Evolutionary conservation across 176 grass and related monocot genomes (phyloP), one percentile per base, ranked within the genome.

Genomic region (Poa annua): DNA sequence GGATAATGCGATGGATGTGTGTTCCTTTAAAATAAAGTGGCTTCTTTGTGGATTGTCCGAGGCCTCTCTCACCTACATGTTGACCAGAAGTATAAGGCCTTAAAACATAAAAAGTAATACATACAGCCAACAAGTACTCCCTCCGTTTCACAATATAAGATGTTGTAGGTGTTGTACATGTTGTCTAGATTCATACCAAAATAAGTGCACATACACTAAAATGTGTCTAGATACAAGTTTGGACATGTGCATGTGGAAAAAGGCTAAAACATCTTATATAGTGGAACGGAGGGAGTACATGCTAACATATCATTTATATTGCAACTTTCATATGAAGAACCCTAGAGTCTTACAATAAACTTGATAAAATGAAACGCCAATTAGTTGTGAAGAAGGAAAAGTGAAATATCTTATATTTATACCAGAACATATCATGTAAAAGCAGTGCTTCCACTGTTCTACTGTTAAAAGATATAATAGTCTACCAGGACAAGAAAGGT

Each of bases 11-110:
- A 82, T 94, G 89, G 41, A 94, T 53, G 14, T 62, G 34, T 59
- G 92, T 91, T 80, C 89, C 87, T 79, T 91, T 94, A 81, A 76
- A 91, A 87, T 89, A 66, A 54, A 94, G 83, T 77, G 92, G 68
- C 29, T 85, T 88, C 68, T 82, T 36, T 32, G 92, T 94, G 74
- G 89, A 87, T 80, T 71, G 22, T 68, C 92, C 89, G 9, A 89
- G 83, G 38, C 92, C 89, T 79, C 20, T 85, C 80, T 91, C 87
- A 50, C 92, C 92, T 94, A 80, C 36, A 72, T 32, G 19, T 59
- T 79, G 14, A 66, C 38, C 54, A 81, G 9, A 85, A 56, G 41
- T 70, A 20, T 70, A 20, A 85, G 65, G 26, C 19, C 60, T 74
- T 57, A 29, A 45, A 62, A 54, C 38, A 70, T 38, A 78, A 71